Evolutionary conservation across 208 protist species (phyloP).

Genomic region (Trypanosoma vivax): DNA sequence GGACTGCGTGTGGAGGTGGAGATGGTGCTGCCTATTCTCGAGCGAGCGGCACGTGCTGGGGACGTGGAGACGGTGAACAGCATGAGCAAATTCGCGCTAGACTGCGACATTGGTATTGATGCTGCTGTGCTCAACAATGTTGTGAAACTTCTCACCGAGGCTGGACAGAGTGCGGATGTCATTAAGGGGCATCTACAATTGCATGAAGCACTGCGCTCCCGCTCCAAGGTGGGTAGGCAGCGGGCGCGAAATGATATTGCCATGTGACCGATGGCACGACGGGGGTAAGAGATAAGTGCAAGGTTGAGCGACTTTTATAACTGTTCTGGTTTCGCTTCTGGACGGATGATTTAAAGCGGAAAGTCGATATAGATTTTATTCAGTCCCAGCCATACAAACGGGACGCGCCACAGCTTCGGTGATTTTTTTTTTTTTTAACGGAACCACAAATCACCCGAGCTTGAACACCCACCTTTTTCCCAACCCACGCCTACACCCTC

Average conservation of each 20-base stretch:
- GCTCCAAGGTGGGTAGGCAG: slow-evolving; percentile 70
- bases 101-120: slow-evolving; percentile 83
- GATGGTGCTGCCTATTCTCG: slow-evolving; percentile 79
- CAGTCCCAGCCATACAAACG: too few species aligned
- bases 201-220: slow-evolving; percentile 73
- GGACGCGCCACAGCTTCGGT: too few species aligned
- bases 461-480: too few species aligned
- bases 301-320: background rate
- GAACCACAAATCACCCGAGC: too few species aligned
- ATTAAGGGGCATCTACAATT: slow-evolving; percentile 66
- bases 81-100: slow-evolving; percentile 69
- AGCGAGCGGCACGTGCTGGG: slow-evolving; percentile 68
- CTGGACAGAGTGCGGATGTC: slow-evolving; percentile 61
- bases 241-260: slow-evolving; percentile 49
- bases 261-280: background rate
- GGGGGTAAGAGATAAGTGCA: background rate
- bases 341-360: too few species aligned
- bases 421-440: slow-evolving; percentile 9
- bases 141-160: slow-evolving; percentile 58
- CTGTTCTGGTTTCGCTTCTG: background rate
- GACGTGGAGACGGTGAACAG: slow-evolving; percentile 71
- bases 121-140: slow-evolving; percentile 51
- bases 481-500: slow-evolving; percentile 5
- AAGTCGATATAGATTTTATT: too few species aligned
- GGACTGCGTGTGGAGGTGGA: slow-evolving; percentile 82